These are phyloP conservation scores for Neoscytalidium dimidiatum DNA, from an alignment of 2,329 filamentous ascomycete species.

Conservation along the genomic window DNA sequence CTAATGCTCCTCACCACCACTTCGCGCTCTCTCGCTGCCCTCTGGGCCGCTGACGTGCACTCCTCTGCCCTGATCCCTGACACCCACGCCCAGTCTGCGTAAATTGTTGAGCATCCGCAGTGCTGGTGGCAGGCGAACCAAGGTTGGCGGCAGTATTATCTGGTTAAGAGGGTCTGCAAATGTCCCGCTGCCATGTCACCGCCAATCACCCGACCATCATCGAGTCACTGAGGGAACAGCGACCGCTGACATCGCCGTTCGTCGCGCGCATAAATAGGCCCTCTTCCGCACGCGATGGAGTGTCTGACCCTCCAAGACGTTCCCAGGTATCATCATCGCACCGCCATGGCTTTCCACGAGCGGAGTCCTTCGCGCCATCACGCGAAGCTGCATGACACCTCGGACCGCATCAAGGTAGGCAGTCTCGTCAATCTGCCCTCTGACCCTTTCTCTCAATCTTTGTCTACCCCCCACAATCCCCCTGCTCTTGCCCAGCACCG, in stretches of 20 bases:
- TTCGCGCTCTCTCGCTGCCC: background rate
- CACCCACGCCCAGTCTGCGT: background rate
- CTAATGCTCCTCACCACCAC: background rate
- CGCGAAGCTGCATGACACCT: background rate
- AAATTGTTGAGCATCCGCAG: background rate
- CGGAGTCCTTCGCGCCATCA: background rate
- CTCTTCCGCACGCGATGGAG: conserved; percentile 30
- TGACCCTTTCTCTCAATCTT: background rate
- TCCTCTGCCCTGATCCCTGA: background rate
- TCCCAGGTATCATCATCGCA: conserved; percentile 23
- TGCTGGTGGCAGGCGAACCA: background rate
- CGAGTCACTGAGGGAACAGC: background rate
- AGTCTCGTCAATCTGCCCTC: background rate
- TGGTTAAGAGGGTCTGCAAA: background rate
- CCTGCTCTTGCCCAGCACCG: background rate
- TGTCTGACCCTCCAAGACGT: conserved; percentile 42
- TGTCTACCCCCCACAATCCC: background rate
- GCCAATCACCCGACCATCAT: background rate
- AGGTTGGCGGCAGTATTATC: background rate
- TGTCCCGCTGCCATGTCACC: background rate
- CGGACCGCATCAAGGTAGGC: conserved; percentile 7
- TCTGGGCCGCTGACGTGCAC: too few species aligned
- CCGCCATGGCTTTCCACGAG: background rate
- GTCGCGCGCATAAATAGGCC: background rate
- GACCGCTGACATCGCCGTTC: background rate